phyloP scores from a whole-genome alignment of 2,329 filamentous ascomycete species.

The Aspergillus pseudoviridinutans region DNA sequence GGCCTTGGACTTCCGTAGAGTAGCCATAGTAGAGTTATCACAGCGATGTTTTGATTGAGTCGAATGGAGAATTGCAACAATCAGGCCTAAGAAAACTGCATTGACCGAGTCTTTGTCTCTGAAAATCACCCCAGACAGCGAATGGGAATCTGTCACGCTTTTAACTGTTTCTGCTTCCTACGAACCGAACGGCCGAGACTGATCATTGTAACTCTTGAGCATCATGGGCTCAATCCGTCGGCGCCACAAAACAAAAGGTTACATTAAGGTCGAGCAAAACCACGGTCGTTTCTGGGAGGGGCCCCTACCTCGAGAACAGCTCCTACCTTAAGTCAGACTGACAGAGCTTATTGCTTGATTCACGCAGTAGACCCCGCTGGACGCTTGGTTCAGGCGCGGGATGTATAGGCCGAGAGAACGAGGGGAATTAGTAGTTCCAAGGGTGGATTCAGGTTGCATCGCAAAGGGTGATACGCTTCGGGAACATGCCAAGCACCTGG shows the following conservation, averaged over 20 bases:
- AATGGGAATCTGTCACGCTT: background rate
- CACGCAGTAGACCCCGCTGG: background rate
- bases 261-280: background rate
- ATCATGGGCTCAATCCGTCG: background rate
- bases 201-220: background rate
- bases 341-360: background rate
- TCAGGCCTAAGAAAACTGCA: background rate
- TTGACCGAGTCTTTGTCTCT: background rate
- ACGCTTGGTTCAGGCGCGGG: background rate
- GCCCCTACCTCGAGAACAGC: background rate
- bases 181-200: background rate
- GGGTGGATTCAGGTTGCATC: background rate
- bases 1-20: background rate
- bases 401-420: background rate
- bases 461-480: background rate
- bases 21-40: background rate
- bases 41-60: background rate
- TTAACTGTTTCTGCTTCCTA: background rate
- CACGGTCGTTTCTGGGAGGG: background rate
- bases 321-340: background rate
- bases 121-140: background rate
- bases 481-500: background rate
- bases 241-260: background rate
- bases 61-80: background rate
- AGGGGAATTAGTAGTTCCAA: background rate